Percentiles rank a stretch among this genome's conserved stretches.
These are phyloP conservation scores for Linnemannia schmuckeri DNA, from an alignment of 192 early-diverging fungal species.

Conservation along the genomic window DNA sequence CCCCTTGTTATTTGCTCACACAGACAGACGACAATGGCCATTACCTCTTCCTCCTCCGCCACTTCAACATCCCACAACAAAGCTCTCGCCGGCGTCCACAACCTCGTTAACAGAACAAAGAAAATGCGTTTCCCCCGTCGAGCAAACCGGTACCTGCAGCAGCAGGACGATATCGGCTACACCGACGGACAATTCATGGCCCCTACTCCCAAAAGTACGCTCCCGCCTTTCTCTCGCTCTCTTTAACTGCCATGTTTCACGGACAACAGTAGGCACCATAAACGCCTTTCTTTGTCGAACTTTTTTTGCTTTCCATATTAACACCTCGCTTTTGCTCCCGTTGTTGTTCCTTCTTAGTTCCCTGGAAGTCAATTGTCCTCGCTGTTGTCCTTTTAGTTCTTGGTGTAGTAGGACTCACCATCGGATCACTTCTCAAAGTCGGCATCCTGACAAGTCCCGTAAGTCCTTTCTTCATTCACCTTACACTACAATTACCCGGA, in stretches of 20 bases:
- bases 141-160: conserved; percentile 39
- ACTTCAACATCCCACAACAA: conserved; percentile 32
- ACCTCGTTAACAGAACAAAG: conserved; percentile 48
- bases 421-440: conserved; percentile 65
- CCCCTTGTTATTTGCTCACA: not conserved
- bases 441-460: conserved; percentile 63
- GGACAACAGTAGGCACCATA: not conserved
- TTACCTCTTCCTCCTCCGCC: conserved; percentile 20
- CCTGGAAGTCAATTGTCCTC: conserved; percentile 68
- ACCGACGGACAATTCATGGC: conserved; percentile 45
- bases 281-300: not conserved
- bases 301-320: not conserved
- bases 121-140: conserved; percentile 57
- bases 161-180: conserved; percentile 51
- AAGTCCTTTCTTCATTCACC: conserved; percentile 9
- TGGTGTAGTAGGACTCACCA: conserved; percentile 59
- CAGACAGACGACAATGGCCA: conserved; percentile 1
- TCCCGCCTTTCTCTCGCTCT: not conserved
- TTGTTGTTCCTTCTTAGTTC: conserved; percentile 50
- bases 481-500: too few species aligned
- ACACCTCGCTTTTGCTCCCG: not conserved
- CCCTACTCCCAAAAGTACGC: conserved; percentile 24
- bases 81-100: conserved; percentile 31
- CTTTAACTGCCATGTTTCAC: not conserved
- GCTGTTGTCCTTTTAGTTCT: conserved; percentile 60